These are phyloP conservation scores for Jackrogersella multiformis DNA, from an alignment of 495 filamentous ascomycete genomes.

Conservation along the genomic window DNA sequence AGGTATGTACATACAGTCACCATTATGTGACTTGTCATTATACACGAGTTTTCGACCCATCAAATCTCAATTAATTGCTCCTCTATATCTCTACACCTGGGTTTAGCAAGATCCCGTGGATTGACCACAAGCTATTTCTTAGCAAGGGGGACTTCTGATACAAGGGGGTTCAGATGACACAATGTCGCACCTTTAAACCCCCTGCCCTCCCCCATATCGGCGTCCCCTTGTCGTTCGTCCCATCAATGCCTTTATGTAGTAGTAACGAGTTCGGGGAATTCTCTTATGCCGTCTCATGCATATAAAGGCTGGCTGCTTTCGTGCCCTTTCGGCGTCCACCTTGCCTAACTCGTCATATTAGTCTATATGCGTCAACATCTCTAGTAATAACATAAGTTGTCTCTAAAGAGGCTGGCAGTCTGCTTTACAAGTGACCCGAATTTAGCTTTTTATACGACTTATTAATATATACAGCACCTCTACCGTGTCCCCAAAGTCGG, in stretches of 20 bases:
- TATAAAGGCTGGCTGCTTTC: background rate
- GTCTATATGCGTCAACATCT: background rate
- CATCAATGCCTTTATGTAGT: conserved; percentile 16
- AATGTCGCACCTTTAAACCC: conserved; percentile 20
- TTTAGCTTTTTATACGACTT: background rate
- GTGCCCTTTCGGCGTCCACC: background rate
- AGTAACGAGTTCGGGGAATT: conserved; percentile 14
- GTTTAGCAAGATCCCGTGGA: background rate
- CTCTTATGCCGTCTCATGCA: conserved; percentile 3
- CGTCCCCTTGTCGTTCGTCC: conserved; percentile 10
- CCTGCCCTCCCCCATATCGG: background rate
- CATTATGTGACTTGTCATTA: too few relatives aligned
- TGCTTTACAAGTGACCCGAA: background rate
- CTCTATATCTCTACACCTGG: background rate
- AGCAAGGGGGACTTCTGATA: conserved; percentile 23
- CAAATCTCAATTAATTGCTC: background rate
- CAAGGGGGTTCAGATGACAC: conserved; percentile 26
- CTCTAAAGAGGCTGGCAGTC: conserved; percentile 2
- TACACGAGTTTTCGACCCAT: too few relatives aligned
- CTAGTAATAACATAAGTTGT: background rate
- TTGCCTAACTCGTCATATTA: background rate
- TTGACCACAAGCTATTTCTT: background rate
- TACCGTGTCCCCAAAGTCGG: background rate
- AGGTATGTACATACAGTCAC: too few relatives aligned
- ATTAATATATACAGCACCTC: background rate